A percentile compares a stretch with the other conserved stretches of the same genome.
phyloP scores from a whole-genome alignment of 73 alveolate genomes.

The Strombidium stylifer region DNA sequence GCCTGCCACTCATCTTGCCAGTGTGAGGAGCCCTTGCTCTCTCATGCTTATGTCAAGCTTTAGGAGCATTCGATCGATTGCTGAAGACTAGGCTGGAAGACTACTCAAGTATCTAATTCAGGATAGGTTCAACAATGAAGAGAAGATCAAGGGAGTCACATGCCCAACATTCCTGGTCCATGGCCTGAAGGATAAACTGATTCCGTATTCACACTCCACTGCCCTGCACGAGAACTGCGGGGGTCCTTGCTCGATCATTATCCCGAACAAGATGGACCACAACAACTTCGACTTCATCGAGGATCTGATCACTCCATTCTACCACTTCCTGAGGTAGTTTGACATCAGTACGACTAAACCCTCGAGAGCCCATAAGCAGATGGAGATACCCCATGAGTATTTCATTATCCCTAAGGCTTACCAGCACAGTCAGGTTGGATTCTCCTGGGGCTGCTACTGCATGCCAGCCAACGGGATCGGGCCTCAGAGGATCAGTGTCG shows the following conservation, averaged over 20 bases:
- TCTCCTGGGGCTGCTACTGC: no score
- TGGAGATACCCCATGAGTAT: no score
- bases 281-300: conserved; percentile 74
- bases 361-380: no score
- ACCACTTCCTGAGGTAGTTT: conserved; percentile 43
- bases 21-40: conserved; percentile 35
- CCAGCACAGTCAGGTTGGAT: no score
- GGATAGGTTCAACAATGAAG: conserved; percentile 78
- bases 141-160: conserved; percentile 68
- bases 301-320: conserved; percentile 77
- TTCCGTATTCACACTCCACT: conserved; percentile 72
- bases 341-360: not conserved
- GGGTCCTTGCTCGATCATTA: conserved; percentile 70
- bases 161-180: conserved; percentile 86
- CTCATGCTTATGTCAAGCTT: conserved; percentile 78
- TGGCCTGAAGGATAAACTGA: conserved; percentile 81
- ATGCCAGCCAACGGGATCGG: no score
- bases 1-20: conserved; percentile 72
- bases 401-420: no score
- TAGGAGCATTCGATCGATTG: conserved; percentile 61
- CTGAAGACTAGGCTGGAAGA: conserved; percentile 70
- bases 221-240: conserved; percentile 65
- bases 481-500: no score
- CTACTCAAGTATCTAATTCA: conserved; percentile 54
- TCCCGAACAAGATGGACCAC: conserved; percentile 82